Conservation (phyloP, 1,139 yeast genomes). For the Fermentozyma sake region DNA sequence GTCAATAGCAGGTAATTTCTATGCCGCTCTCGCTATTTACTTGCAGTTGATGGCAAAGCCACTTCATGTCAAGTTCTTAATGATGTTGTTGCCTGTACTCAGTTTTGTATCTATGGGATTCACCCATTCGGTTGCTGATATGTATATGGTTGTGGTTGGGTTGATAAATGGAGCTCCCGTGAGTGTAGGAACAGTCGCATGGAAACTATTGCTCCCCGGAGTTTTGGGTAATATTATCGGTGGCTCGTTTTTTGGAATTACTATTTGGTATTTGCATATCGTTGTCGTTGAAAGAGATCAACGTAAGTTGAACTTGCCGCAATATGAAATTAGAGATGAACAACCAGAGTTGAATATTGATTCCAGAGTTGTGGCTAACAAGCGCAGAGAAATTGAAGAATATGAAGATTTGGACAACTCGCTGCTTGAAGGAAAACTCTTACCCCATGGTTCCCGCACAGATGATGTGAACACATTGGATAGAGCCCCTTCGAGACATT, state of each 20-base stretch:
- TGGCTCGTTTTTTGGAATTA: conserved; percentile 57
- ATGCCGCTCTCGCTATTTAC: conserved; percentile 69
- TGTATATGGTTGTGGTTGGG: conserved; percentile 63
- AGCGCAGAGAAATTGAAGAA: conserved; percentile 3
- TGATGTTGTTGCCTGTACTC: conserved; percentile 64
- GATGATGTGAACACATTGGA: conserved; percentile 5
- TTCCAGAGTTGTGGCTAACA: conserved; percentile 55
- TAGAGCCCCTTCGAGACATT: conserved; percentile 5
- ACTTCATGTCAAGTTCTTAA: conserved; percentile 66
- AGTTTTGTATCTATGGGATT: conserved; percentile 72
- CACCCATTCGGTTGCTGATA: conserved; percentile 79
- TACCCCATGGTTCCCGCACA: neutral
- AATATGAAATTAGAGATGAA: conserved; percentile 67
- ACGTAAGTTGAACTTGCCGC: conserved; percentile 54
- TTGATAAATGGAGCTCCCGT: conserved; percentile 60
- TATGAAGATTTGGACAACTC: conserved; percentile 5
- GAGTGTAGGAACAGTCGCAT: conserved; percentile 58
- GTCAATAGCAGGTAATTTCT: conserved; percentile 73
- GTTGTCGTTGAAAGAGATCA: conserved; percentile 68
- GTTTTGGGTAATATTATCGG: conserved; percentile 70
- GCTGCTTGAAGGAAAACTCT: neutral
- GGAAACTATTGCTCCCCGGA: conserved; percentile 69
- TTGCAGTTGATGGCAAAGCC: conserved; percentile 76
- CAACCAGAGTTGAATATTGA: conserved; percentile 75
- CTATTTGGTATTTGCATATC: conserved; percentile 63